These are phyloP conservation scores for Beauveria medogensis DNA, from an alignment of 2,329 filamentous ascomycete genomes.

Conservation along the genomic window DNA sequence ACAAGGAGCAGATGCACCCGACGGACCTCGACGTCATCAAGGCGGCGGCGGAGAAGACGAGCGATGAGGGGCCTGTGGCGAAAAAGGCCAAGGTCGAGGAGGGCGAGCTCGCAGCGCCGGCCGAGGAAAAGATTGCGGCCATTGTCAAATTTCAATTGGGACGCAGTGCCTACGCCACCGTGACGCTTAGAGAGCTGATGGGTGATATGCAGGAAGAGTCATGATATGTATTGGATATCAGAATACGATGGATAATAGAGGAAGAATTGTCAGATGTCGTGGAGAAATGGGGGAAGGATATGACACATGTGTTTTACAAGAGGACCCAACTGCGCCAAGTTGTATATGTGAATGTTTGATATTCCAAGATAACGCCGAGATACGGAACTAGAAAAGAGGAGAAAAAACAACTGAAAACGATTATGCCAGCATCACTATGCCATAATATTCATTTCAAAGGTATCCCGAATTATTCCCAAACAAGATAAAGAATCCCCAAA, in stretches of 20 bases:
- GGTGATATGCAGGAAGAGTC: constrained; percentile 28
- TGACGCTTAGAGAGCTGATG: constrained; percentile 73
- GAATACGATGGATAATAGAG: neutral
- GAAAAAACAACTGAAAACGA: neutral
- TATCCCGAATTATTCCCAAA: neutral
- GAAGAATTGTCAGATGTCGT: no score
- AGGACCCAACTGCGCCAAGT: neutral
- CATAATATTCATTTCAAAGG: constrained; percentile 2
- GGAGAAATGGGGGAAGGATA: neutral
- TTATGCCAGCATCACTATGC: constrained; percentile 4
- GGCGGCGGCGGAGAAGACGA: constrained; percentile 21
- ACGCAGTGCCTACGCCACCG: constrained; percentile 76
- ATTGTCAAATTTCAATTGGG: constrained; percentile 69
- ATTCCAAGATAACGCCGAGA: constrained; percentile 1
- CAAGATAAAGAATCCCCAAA: neutral
- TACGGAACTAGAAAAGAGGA: neutral
- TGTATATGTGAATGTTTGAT: neutral
- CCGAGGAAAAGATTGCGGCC: constrained; percentile 46
- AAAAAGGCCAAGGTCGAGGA: constrained; percentile 10
- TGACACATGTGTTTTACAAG: neutral
- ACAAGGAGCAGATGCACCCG: constrained; percentile 76
- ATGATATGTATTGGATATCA: neutral
- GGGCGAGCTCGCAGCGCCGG: constrained; percentile 21
- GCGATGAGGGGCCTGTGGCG: constrained; percentile 12
- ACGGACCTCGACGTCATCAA: constrained; percentile 73